Evolutionary conservation across 371 early-diverging fungal genomes (phyloP), one percentile per base, ranked within the genome.

Genomic region (Mucor irregularis): DNA sequence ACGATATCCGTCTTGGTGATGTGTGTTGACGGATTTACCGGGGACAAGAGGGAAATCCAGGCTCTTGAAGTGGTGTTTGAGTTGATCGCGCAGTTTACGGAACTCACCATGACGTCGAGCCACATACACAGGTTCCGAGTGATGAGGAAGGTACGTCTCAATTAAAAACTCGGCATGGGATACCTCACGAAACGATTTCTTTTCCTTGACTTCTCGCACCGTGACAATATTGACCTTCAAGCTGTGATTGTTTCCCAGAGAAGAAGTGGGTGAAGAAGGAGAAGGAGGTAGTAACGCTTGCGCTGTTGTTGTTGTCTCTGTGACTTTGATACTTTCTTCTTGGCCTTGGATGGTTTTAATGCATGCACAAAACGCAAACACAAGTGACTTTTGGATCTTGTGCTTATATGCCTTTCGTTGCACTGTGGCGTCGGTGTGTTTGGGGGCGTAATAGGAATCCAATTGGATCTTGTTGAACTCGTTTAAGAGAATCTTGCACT

Each of bases 341-440:
- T 60, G 49, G 1, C 78, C 78, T 33, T 74, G 70, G 4, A 62
- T 48, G 7, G 71, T 70, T 49, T 74, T 74, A 24, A 78, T 69
- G 28, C 71, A 64, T 4, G 69, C 67, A 49, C 73, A 72, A 17
- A 71, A 61, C 8, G 74, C 70, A 62, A 78, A 58, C 11, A 74
- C 61, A 7, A 78, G 57, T 5, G 71, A 60, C 2, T 66, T 69
- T 46, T 73, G 56, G 6, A 78, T 39, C 40, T 78, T 74, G 42
- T 68, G 61, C 24, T 59, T 60, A 30, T 74, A 61, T n/a, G 44
- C 49, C 22, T 60, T 63, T 24, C 71, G 57, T 30, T 74, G 73
- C 0, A 64, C 50, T 1, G 60, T 49, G 1, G 64, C 54, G 9
- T 60, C 53, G 13, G 51, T 58, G 29, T 60, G 46, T 16, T 56